Base-by-base conservation (phyloP, 2,329 filamentous ascomycete species). In the Sporothrix mexicana region DNA sequence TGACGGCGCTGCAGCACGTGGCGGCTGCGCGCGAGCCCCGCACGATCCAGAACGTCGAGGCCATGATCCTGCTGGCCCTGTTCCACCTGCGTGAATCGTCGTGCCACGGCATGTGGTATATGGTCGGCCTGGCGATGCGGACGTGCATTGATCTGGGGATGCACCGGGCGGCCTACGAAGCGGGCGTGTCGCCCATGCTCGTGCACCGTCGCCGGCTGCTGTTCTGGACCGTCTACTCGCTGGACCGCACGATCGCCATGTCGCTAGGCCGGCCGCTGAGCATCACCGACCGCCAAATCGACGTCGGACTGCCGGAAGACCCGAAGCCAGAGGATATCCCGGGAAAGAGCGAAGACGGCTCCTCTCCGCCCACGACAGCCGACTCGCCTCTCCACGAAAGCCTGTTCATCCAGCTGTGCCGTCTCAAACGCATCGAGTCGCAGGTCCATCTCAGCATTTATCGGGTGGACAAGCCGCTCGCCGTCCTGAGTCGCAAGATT, bases 71-170 rank as follows among this genome's bases (percentile, higher is more conserved):
- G 10, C 77, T 86, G 3, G 84, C 86, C 3, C 78, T 87, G 4
- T 87, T 86, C 74, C 85, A 87, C 76, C 79, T 87, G 2, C 82
- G 85, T 8, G 85, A 83, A 1, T 81, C 84, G 10, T 85, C 85
- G 0, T 84, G 84, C 47, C 84, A 84, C 73, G 85, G 84, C 9
- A 81, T 87, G 68, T 87, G 85, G 85, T 87, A 86, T 75, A 85
- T 87, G 82, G 84, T 86, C 61, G 85, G 85, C 13, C 80, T 87
- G 30, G 85, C 85, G 1, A 87, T 87, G 84, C 82, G 85, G 59
- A 87, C 84, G 8, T 84, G 84, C 70, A 85, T 87, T 64, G 85
- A 87, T 72, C 79, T 87, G 2, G 85, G 85, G 6, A 79, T 87
- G 36, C 85, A 87, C 73, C 62, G 67, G 3, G 30, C 36, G 8